phyloP scores from a whole-genome alignment of 225 moss, liverwort and hornwort species.

The Polytrichum commune region DNA sequence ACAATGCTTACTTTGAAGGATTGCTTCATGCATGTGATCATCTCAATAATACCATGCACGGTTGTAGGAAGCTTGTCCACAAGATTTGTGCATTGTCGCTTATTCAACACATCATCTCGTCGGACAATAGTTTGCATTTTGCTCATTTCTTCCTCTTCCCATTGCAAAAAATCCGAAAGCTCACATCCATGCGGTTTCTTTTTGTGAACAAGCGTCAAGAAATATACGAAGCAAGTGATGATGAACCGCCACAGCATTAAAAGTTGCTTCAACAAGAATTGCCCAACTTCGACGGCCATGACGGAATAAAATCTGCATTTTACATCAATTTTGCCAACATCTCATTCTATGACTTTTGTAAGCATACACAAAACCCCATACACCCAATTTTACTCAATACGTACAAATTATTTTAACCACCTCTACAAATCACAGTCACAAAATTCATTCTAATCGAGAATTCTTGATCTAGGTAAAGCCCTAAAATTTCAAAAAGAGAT shows the following conservation, averaged over 20 bases:
- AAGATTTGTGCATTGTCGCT: slow-evolving; percentile 1
- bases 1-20: background rate
- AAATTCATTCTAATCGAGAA: no score
- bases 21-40: background rate
- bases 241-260: background rate
- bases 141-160: background rate
- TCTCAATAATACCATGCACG: background rate
- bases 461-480: no score
- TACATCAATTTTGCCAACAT: no score
- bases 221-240: no score
- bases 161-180: background rate
- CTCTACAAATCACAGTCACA: no score
- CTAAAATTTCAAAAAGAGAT: no score
- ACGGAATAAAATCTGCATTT: no score
- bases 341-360: no score
- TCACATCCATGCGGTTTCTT: background rate
- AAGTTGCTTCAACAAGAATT: background rate
- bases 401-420: no score
- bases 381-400: no score
- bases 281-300: background rate
- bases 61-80: background rate
- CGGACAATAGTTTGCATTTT: background rate
- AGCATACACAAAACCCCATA: no score
- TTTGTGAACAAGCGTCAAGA: background rate
- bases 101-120: background rate